phyloP scores from a whole-genome alignment of 2,329 filamentous ascomycete species.

The Alternaria alternata region DNA sequence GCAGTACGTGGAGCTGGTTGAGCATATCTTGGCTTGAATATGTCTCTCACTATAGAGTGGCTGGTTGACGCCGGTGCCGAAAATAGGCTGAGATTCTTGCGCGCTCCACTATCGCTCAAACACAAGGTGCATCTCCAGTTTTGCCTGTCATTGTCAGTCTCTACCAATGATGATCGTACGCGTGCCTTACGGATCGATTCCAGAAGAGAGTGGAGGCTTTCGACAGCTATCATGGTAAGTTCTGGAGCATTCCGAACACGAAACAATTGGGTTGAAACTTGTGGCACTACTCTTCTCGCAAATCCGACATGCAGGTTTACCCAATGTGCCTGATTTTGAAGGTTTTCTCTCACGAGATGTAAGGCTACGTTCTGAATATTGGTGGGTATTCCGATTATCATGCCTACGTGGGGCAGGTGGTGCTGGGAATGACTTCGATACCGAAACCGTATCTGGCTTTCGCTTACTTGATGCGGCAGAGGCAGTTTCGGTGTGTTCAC shows the following conservation, averaged over 20 bases:
- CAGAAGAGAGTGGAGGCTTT: slow-evolving; percentile 26
- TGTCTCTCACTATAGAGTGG: slow-evolving; percentile 8
- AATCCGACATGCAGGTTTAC: slow-evolving; percentile 35
- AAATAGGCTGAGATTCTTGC: not conserved
- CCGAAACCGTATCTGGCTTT: not conserved
- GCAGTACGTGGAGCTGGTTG: not conserved
- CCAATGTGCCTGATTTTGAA: slow-evolving; percentile 4
- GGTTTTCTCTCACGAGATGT: slow-evolving; percentile 20
- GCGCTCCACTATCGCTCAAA: slow-evolving; percentile 5
- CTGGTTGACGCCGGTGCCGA: not conserved
- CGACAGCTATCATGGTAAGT: slow-evolving; percentile 50
- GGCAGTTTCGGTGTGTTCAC: not conserved
- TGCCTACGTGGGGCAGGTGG: not conserved
- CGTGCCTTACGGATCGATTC: slow-evolving; percentile 19
- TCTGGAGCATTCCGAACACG: slow-evolving; percentile 44
- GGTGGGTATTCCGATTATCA: not conserved
- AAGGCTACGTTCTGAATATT: not conserved
- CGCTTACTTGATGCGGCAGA: not conserved
- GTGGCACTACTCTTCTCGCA: slow-evolving; percentile 37
- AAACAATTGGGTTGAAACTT: slow-evolving; percentile 38
- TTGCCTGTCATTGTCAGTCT: slow-evolving; percentile 18
- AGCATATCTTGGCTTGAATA: slow-evolving; percentile 2
- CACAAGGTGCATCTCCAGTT: slow-evolving; percentile 26
- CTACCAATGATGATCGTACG: not conserved
- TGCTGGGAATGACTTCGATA: not conserved